These are phyloP conservation scores for Apiosordaria backusii DNA, from an alignment of 495 filamentous ascomycete genomes.

Conservation along the genomic window DNA sequence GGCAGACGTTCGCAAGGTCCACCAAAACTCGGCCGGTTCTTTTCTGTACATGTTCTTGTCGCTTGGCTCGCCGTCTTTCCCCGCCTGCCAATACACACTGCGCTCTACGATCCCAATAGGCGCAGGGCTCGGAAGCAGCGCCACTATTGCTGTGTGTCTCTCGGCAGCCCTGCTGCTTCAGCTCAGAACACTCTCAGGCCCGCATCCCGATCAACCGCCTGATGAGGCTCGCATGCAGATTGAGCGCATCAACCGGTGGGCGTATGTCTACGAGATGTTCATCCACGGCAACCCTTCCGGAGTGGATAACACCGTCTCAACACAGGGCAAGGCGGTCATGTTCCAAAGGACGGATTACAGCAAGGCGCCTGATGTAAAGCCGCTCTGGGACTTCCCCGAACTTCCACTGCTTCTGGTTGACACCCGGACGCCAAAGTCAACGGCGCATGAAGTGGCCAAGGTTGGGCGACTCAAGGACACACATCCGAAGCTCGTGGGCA, in stretches of 20 bases:
- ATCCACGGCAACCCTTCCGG: constrained; percentile 96
- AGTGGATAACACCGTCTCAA: constrained; percentile 95
- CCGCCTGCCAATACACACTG: constrained; percentile 81
- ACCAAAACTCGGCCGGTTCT: constrained; percentile 70
- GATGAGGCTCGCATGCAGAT: constrained; percentile 79
- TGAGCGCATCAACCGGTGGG: constrained; percentile 95
- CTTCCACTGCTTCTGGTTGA: constrained; percentile 86
- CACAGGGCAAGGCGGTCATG: constrained; percentile 86
- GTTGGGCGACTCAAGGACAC: constrained; percentile 65
- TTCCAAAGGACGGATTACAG: constrained; percentile 77
- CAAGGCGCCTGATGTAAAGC: constrained; percentile 71
- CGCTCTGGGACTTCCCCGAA: constrained; percentile 81
- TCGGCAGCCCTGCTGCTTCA: constrained; percentile 82
- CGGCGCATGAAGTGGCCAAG: constrained; percentile 78
- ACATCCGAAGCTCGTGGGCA: constrained; percentile 68
- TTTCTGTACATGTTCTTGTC: constrained; percentile 95
- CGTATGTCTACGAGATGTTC: constrained; percentile 93
- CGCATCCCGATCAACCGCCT: constrained; percentile 80
- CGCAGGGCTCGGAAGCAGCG: constrained; percentile 88
- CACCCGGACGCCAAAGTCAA: constrained; percentile 78
- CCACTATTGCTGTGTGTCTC: constrained; percentile 87
- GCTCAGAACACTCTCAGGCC: constrained; percentile 78
- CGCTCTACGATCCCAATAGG: constrained; percentile 92
- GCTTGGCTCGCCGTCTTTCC: constrained; percentile 71
- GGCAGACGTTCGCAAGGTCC: constrained; percentile 68